Conservation (phyloP, 257 asterid species). For the Osmanthus fragrans region DNA sequence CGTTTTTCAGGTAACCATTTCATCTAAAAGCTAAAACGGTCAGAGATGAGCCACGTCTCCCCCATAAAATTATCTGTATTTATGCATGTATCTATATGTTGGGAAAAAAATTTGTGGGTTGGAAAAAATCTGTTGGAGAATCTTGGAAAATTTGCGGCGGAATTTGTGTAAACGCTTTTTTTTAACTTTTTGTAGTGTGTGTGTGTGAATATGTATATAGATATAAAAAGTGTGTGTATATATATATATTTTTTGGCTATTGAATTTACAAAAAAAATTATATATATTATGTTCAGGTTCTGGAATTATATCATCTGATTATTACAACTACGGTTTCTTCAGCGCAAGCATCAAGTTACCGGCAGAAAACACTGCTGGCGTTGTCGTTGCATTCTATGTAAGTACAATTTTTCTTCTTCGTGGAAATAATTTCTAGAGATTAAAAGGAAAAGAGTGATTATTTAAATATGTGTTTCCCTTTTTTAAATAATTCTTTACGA, state of each 20-base stretch:
- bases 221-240: not conserved
- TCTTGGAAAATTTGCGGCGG: not conserved
- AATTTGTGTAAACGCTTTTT: not conserved
- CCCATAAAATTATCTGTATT: not conserved
- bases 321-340: constrained; percentile 86
- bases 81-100: not conserved
- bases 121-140: not conserved
- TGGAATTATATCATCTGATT: constrained; percentile 79
- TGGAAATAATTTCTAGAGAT: not conserved
- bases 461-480: not conserved
- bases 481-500: too few species aligned
- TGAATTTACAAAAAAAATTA: not conserved
- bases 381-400: constrained; percentile 90
- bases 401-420: constrained; percentile 13
- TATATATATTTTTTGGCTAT: too few species aligned
- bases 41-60: not conserved
- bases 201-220: not conserved
- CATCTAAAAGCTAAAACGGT: not conserved
- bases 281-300: constrained; percentile 56
- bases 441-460: not conserved
- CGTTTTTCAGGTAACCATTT: constrained; percentile 61
- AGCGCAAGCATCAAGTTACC: constrained; percentile 92
- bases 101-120: not conserved
- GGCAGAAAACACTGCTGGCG: constrained; percentile 72
- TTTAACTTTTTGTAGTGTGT: not conserved